Evolutionary conservation across 73 alveolate species (phyloP).

Genomic region (Tetrahymena thermophila): DNA sequence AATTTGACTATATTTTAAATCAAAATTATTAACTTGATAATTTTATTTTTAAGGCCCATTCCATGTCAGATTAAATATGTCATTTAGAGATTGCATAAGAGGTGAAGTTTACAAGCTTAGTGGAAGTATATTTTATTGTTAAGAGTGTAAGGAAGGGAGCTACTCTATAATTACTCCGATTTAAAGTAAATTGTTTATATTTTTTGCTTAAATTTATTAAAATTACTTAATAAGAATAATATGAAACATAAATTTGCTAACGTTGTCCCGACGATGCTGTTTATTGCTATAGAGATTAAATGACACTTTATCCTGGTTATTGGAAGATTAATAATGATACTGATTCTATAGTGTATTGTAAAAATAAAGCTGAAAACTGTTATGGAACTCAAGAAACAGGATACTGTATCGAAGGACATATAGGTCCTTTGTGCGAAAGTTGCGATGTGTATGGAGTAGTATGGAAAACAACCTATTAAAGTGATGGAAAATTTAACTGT

Average conservation of each 20-base stretch:
- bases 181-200: background rate
- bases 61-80: background rate
- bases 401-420: conserved; percentile 17
- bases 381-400: conserved; percentile 8
- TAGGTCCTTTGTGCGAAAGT: conserved; percentile 33
- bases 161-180: background rate
- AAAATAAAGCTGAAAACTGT: conserved; percentile 8
- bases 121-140: background rate
- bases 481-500: conserved; percentile 14
- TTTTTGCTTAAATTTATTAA: background rate
- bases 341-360: conserved; percentile 2
- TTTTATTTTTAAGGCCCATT: background rate
- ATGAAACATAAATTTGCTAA: background rate
- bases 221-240: background rate
- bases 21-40: background rate
- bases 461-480: background rate
- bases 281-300: background rate
- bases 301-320: conserved; percentile 13
- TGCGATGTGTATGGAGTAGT: conserved; percentile 11
- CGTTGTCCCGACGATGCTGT: background rate
- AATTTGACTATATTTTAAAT: too few species aligned
- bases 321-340: conserved; percentile 13
- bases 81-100: background rate
- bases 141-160: background rate
- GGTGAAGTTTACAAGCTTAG: background rate